phyloP scores from a whole-genome alignment of 2,329 filamentous ascomycete species.

The Sporothrix curviconia region DNA sequence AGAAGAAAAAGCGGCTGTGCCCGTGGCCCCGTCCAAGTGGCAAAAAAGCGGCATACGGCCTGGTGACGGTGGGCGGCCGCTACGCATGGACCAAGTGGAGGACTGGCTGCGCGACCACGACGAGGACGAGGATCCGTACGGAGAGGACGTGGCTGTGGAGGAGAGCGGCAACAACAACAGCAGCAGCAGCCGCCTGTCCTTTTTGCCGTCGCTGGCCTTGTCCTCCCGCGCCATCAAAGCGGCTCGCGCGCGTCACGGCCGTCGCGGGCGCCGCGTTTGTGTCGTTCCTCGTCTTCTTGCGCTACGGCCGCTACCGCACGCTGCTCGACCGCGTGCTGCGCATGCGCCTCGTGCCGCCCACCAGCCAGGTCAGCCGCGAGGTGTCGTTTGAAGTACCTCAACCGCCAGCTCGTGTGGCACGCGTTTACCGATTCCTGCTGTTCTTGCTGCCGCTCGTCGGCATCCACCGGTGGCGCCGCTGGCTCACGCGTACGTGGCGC shows the following conservation, averaged over 20 bases:
- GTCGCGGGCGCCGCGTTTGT: conserved; percentile 66
- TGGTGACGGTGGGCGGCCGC: conserved; percentile 77
- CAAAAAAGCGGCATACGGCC: conserved; percentile 81
- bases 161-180: background rate
- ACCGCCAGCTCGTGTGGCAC: conserved; percentile 97
- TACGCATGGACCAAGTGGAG: conserved; percentile 92
- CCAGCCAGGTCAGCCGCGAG: conserved; percentile 78
- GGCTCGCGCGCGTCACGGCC: conserved; percentile 64
- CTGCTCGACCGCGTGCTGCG: conserved; percentile 78
- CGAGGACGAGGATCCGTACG: conserved; percentile 32
- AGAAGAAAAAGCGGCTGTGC: too few species aligned
- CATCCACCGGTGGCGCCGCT: conserved; percentile 85
- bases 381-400: conserved; percentile 97
- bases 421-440: conserved; percentile 99
- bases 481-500: conserved; percentile 81
- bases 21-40: conserved; percentile 65
- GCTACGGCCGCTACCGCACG: conserved; percentile 86
- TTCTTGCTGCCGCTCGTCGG: conserved; percentile 89
- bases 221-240: conserved; percentile 38
- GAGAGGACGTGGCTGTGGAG: too few species aligned
- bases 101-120: conserved; percentile 71
- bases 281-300: conserved; percentile 85
- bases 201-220: background rate
- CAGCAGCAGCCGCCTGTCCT: background rate
- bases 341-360: conserved; percentile 78